Percentiles rank a stretch among this genome's conserved stretches.
These are phyloP conservation scores for Incumbomyces lentus DNA, from an alignment of 2,329 filamentous ascomycete genomes.

Conservation along the genomic window DNA sequence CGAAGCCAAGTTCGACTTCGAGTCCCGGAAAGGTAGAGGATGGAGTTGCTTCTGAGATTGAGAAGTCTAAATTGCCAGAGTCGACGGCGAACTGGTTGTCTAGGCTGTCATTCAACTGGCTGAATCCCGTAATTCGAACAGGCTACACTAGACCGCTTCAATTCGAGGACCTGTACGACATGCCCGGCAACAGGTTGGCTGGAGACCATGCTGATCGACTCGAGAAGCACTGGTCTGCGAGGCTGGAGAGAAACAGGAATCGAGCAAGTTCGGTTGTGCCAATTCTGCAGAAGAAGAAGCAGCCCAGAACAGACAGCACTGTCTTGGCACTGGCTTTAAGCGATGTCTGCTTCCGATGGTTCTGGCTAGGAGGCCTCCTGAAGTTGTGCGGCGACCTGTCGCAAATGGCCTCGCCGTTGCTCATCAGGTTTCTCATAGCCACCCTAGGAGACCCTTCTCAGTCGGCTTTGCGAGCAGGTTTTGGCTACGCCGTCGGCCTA, in stretches of 20 bases:
- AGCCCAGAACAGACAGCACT: neutral
- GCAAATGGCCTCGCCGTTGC: slow-evolving; percentile 1
- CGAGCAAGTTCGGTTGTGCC: no score
- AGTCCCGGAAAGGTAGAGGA: no score
- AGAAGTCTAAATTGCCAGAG: no score
- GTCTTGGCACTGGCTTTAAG: neutral
- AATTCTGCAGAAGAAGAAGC: no score
- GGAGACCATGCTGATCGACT: no score
- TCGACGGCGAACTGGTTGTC: no score
- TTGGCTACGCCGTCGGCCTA: neutral
- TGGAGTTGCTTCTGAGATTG: no score
- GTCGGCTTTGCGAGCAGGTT: neutral
- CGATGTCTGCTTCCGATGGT: neutral
- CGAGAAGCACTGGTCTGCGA: no score
- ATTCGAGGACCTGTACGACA: slow-evolving; percentile 34
- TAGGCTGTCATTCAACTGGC: slow-evolving; percentile 38
- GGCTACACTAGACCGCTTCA: slow-evolving; percentile 37
- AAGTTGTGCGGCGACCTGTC: neutral
- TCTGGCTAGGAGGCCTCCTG: neutral
- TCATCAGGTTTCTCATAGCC: slow-evolving; percentile 6
- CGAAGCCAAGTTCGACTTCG: no score
- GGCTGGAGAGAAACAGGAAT: no score
- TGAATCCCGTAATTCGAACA: slow-evolving; percentile 41
- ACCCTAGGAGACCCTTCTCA: neutral
- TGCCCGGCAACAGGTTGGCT: slow-evolving; percentile 15